Evolutionary conservation across 1,284 basidiomycete species (phyloP), one percentile per base, ranked within the genome.

Genomic region (Apiotrichum domesticum): DNA sequence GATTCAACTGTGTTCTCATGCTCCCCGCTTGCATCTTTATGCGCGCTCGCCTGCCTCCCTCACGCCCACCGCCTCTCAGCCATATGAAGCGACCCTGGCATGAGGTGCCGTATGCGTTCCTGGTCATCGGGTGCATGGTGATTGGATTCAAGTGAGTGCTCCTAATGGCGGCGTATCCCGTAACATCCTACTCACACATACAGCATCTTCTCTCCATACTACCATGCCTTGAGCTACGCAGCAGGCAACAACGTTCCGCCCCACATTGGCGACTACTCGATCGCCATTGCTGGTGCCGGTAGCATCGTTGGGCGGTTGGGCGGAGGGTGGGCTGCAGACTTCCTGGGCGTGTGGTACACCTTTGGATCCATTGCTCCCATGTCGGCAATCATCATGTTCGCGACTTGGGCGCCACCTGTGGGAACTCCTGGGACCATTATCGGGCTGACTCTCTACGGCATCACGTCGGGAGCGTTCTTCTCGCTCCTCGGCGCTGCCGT

Each of bases 1-100:
- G 66, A 7, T 64, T 74, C 62, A 72, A 72, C 54, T 66, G 68
- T 14, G 63, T 65, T 11, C 59, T 75, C 37, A 68, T 73, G 66
- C 46, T 67, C 10, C 71, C 72, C 6, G 62, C 64, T 2, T 67
- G 66, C 59, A 71, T 71, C 54, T 70, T 63, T 54, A 63, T 76
- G 53, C 68, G 68, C 52, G 64, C 69, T 1, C 66, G 74, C 40
- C 53, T 74, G 11, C 70, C 74, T 11, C 71, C 70, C 1, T 57
- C 67, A 35, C 51, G 55, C 3, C 67, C 71, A 3, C 65, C 70
- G 2, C 72, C 72, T 9, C 61, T 66, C 56, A 64, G 58, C 14
- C 57, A 40, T 14, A 57, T 73, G 43, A 56, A 55, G n/a, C 51
- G 61, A 7, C 72, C 72, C 4, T 72, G 69, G 69, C 56, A 59